phyloP scores from a whole-genome alignment of 2,329 filamentous ascomycete genomes.

The Paecilomyces fulvus region DNA sequence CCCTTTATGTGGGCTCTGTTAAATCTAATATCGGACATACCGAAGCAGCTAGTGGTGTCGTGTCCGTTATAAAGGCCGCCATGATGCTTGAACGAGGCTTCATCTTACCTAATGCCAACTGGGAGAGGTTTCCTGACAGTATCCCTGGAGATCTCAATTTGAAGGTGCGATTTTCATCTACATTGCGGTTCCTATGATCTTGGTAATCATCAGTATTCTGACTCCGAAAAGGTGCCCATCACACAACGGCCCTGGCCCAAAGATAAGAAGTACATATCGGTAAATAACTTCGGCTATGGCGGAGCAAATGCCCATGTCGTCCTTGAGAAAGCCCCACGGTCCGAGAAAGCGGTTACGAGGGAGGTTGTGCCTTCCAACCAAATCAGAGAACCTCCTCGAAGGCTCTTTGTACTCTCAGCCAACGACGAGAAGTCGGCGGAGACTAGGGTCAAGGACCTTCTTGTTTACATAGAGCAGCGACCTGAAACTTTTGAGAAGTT shows the following conservation, averaged over 20 bases:
- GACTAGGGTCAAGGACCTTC: slow-evolving; percentile 13
- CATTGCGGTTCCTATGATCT: no score
- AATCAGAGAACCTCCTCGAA: slow-evolving; percentile 7
- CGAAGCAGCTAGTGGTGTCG: no score
- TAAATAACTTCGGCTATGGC: slow-evolving; percentile 21
- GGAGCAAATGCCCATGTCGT: slow-evolving; percentile 22
- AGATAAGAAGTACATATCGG: slow-evolving; percentile 15
- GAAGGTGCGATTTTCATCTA: no score
- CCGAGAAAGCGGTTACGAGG: slow-evolving; percentile 1
- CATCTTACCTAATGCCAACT: no score
- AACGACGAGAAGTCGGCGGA: slow-evolving; percentile 18
- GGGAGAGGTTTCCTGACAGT: no score
- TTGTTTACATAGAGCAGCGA: slow-evolving; percentile 21
- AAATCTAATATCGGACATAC: no score
- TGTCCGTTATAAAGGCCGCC: no score
- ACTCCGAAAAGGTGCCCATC: not conserved
- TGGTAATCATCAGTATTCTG: no score
- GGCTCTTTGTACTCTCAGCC: slow-evolving; percentile 13
- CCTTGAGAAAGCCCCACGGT: slow-evolving; percentile 11
- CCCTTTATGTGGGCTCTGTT: no score
- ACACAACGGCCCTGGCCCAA: slow-evolving; percentile 23
- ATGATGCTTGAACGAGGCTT: no score
- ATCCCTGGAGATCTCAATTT: no score
- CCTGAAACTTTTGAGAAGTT: slow-evolving; percentile 14
- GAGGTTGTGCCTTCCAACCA: slow-evolving; percentile 2